Conservation (phyloP, 345 rosid genomes). For the Linum lewisii region DNA sequence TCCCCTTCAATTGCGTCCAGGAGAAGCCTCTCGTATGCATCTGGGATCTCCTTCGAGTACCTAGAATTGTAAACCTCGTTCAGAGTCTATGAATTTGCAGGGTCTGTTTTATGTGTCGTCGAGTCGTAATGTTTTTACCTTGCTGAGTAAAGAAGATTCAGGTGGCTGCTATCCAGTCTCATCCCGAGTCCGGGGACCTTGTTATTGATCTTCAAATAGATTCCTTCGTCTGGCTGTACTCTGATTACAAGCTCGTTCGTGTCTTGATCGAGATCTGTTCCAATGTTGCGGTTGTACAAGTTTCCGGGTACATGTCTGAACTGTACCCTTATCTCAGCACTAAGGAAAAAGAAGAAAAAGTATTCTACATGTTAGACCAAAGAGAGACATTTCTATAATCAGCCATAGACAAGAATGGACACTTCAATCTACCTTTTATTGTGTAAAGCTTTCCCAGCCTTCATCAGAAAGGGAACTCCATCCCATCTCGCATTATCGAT, state of each 20-base stretch:
- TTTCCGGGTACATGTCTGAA: slow-evolving; percentile 98
- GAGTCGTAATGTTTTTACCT: slow-evolving; percentile 32
- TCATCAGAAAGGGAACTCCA: slow-evolving; percentile 95
- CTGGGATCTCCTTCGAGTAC: slow-evolving; percentile 94
- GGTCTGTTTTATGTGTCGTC: background rate
- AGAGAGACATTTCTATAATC: background rate
- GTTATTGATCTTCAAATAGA: slow-evolving; percentile 89
- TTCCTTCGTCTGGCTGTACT: slow-evolving; percentile 97
- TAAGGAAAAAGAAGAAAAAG: slow-evolving; percentile 21
- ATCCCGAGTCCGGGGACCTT: slow-evolving; percentile 98
- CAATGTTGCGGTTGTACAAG: slow-evolving; percentile 63
- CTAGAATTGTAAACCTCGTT: slow-evolving; percentile 22
- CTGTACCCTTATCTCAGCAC: slow-evolving; percentile 98
- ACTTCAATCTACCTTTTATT: slow-evolving; percentile 41
- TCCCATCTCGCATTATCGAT: slow-evolving; percentile 98
- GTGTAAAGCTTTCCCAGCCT: slow-evolving; percentile 95
- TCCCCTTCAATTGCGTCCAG: slow-evolving; percentile 96
- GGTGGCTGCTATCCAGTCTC: slow-evolving; percentile 83
- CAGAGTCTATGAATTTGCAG: background rate
- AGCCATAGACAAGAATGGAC: background rate
- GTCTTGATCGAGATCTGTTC: slow-evolving; percentile 72
- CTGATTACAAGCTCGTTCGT: slow-evolving; percentile 95
- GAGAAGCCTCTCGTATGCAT: slow-evolving; percentile 94
- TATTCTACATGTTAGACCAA: slow-evolving; percentile 1
- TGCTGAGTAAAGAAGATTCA: slow-evolving; percentile 86